Evolutionary conservation across 2,329 filamentous ascomycete species (phyloP).

Genomic region (Arthrobotrys musiformis): DNA sequence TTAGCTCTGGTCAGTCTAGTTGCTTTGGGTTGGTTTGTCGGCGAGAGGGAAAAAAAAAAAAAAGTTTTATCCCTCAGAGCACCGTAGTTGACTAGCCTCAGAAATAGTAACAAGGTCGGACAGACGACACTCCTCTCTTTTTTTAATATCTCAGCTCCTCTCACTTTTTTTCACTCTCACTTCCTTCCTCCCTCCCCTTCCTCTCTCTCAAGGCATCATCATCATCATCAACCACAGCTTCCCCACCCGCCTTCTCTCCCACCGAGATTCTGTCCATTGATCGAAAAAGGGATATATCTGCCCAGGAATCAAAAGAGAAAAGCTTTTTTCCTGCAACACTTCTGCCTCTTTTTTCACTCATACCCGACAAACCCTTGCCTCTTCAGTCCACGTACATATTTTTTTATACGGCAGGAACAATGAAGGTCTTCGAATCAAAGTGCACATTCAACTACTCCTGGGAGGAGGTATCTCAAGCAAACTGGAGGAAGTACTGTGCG

Average conservation of each 20-base stretch:
- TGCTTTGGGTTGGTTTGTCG: neutral
- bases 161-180: neutral
- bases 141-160: conserved; percentile 20
- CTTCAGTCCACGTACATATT: conserved; percentile 58
- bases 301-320: neutral
- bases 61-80: conserved; percentile 52
- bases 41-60: conserved; percentile 40
- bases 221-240: neutral
- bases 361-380: conserved; percentile 42
- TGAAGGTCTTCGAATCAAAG: conserved; percentile 94
- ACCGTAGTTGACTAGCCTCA: neutral
- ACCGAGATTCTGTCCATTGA: conserved; percentile 25
- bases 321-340: conserved; percentile 1
- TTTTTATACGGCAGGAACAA: conserved; percentile 62
- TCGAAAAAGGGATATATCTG: neutral
- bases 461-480: conserved; percentile 96
- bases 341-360: neutral
- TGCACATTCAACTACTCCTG: conserved; percentile 97
- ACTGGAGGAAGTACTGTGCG: conserved; percentile 98
- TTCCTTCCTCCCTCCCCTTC: neutral
- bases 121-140: conserved; percentile 14
- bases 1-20: neutral
- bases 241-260: neutral
- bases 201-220: neutral
- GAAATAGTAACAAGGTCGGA: conserved; percentile 9